Evolutionary conservation across 1,284 basidiomycete species (phyloP).

Genomic region (Puccinia horiana): DNA sequence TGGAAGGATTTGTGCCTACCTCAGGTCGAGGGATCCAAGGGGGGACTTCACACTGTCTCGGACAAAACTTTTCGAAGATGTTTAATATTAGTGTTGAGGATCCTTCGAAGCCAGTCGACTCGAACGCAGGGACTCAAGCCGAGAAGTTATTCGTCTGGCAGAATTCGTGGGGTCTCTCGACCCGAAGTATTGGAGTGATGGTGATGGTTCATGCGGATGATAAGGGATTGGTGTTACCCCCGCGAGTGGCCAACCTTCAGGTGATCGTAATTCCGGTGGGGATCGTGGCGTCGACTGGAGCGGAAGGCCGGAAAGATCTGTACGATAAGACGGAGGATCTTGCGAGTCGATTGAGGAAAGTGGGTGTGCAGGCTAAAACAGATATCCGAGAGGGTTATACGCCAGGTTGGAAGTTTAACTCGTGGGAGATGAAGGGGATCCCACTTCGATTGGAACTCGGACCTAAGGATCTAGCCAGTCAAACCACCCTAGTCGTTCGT

Average conservation of each 20-base stretch:
- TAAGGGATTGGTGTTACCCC: slow-evolving; percentile 92
- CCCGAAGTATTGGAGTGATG: slow-evolving; percentile 96
- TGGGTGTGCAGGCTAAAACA: slow-evolving; percentile 79
- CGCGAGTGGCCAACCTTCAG: slow-evolving; percentile 88
- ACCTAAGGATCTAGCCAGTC: slow-evolving; percentile 83
- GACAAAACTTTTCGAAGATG: slow-evolving; percentile 99
- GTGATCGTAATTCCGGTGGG: slow-evolving; percentile 91
- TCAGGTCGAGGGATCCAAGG: slow-evolving; percentile 97
- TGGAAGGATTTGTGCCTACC: slow-evolving; percentile 96
- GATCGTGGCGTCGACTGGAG: slow-evolving; percentile 76
- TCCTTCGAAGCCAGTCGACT: slow-evolving; percentile 68
- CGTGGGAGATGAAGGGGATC: slow-evolving; percentile 99
- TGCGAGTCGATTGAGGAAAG: slow-evolving; percentile 67
- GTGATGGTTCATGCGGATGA: slow-evolving; percentile 99
- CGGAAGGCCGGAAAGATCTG: slow-evolving; percentile 69
- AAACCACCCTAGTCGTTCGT: slow-evolving; percentile 80
- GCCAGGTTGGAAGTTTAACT: slow-evolving; percentile 98
- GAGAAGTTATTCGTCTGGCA: slow-evolving; percentile 85
- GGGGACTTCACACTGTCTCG: slow-evolving; percentile 95
- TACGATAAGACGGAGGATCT: slow-evolving; percentile 76
- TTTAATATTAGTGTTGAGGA: slow-evolving; percentile 98
- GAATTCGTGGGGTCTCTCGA: slow-evolving; percentile 97
- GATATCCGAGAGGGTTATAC: slow-evolving; percentile 94
- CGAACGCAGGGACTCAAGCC: slow-evolving; percentile 62
- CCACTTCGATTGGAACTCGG: slow-evolving; percentile 96